A percentile compares a stretch with the other conserved stretches of the same genome.
Conservation (phyloP, 75 land plant genomes). For the Pinus albicaulis region DNA sequence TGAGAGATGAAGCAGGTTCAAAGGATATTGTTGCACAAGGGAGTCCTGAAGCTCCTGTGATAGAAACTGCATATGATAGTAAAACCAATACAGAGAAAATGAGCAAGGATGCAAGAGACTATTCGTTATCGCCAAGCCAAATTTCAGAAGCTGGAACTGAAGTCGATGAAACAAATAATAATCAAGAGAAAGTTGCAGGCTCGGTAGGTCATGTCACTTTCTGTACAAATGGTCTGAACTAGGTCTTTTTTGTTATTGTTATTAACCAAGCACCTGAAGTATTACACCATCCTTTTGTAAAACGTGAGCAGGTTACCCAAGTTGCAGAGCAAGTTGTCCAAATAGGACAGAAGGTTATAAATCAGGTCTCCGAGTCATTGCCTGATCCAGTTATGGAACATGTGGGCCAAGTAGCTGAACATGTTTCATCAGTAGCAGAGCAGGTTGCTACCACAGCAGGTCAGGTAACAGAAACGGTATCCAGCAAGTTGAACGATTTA, state of each 20-base stretch:
- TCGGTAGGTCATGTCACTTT: background rate
- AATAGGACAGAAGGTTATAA: slow-evolving; percentile 12
- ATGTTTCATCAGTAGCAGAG: slow-evolving; percentile 11
- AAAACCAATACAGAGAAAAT: background rate
- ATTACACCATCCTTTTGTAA: background rate
- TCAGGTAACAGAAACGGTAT: slow-evolving; percentile 18
- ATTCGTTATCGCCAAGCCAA: background rate
- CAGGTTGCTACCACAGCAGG: slow-evolving; percentile 19
- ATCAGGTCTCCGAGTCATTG: slow-evolving; percentile 18
- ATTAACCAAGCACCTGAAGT: background rate
- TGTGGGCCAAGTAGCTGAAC: slow-evolving; percentile 25
- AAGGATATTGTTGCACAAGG: background rate
- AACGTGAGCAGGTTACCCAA: slow-evolving; percentile 5
- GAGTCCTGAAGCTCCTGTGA: background rate
- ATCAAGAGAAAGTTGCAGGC: background rate
- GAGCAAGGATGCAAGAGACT: background rate
- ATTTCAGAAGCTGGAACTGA: background rate
- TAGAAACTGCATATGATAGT: background rate
- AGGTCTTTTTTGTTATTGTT: background rate
- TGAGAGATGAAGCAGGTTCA: background rate
- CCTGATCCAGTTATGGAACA: slow-evolving; percentile 22
- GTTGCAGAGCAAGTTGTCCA: slow-evolving; percentile 14
- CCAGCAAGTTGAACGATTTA: background rate
- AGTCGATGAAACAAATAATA: background rate
- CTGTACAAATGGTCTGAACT: background rate